Evolutionary conservation across 805 yeast species (phyloP).

Genomic region (Candida quercuum): DNA sequence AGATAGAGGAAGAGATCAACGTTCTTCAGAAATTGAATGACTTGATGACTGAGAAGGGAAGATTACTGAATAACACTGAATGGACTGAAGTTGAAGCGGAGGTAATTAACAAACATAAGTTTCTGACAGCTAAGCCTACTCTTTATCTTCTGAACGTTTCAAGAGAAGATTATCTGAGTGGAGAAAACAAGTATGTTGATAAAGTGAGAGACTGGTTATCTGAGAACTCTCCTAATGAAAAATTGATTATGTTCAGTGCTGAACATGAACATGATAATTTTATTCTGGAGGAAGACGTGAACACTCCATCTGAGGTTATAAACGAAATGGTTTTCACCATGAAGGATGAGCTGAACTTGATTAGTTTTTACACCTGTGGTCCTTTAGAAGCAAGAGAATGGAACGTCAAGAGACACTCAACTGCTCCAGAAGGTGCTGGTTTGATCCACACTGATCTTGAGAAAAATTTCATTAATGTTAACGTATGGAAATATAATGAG

Average conservation of each 20-base stretch:
- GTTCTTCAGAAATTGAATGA: conserved; percentile 37
- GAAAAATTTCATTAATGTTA: conserved; percentile 75
- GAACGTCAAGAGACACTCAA: conserved; percentile 71
- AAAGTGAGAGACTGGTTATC: conserved; percentile 62
- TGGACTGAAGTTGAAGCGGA: conserved; percentile 66
- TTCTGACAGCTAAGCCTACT: conserved; percentile 87
- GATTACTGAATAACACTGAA: conserved; percentile 50
- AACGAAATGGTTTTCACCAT: conserved; percentile 60
- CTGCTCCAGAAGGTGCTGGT: conserved; percentile 89
- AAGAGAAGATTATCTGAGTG: conserved; percentile 56
- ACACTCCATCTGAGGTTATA: conserved; percentile 40
- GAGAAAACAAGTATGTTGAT: conserved; percentile 44
- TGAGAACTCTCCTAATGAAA: conserved; percentile 60
- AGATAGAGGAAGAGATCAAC: conserved; percentile 33
- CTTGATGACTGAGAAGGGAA: conserved; percentile 56
- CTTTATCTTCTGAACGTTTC: conserved; percentile 70
- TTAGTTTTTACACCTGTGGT: conserved; percentile 87
- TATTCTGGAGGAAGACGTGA: conserved; percentile 26
- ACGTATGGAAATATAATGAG: conserved; percentile 65
- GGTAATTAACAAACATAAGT: conserved; percentile 62
- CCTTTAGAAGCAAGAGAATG: conserved; percentile 82
- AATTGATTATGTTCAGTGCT: conserved; percentile 65
- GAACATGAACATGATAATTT: conserved; percentile 37
- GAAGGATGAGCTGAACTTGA: conserved; percentile 63
- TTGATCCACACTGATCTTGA: conserved; percentile 82